These are phyloP conservation scores for Polyporus arcularius DNA, from an alignment of 768 basidiomycete genomes.

Conservation along the genomic window DNA sequence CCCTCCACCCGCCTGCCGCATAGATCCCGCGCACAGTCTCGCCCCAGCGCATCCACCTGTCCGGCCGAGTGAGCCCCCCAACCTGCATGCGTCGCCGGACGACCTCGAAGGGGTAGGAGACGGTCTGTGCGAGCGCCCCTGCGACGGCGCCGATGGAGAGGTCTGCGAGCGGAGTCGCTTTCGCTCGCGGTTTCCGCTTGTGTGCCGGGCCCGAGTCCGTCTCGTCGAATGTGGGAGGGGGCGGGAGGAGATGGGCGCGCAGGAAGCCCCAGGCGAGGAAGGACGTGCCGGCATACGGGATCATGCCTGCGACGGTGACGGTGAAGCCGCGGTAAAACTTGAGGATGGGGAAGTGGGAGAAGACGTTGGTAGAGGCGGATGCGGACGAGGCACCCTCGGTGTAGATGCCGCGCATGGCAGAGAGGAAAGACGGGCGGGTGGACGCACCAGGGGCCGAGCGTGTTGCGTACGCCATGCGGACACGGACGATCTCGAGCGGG, in stretches of 20 bases:
- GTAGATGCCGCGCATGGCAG: constrained; percentile 68
- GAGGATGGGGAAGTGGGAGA: constrained; percentile 71
- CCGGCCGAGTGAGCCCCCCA: constrained; percentile 78
- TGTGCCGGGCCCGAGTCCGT: constrained; percentile 29
- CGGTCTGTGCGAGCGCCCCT: constrained; percentile 84
- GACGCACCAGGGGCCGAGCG: constrained; percentile 21
- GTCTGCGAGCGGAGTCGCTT: constrained; percentile 56
- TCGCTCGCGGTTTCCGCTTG: constrained; percentile 10
- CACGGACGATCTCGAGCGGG: constrained; percentile 92
- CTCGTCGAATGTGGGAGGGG: constrained; percentile 27
- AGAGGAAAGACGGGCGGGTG: constrained; percentile 51
- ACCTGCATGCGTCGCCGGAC: constrained; percentile 93
- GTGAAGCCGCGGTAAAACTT: constrained; percentile 98
- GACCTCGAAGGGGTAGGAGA: constrained; percentile 94
- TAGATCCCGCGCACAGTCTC: constrained; percentile 78
- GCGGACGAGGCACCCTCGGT: constrained; percentile 50
- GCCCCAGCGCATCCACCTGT: constrained; percentile 75
- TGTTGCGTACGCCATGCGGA: constrained; percentile 91
- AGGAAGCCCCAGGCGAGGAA: constrained; percentile 91
- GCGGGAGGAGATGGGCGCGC: constrained; percentile 55
- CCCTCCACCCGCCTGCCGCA: constrained; percentile 70
- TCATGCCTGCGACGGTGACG: constrained; percentile 87
- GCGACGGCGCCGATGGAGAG: constrained; percentile 83
- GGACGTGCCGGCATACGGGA: constrained; percentile 94
- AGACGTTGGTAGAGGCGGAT: constrained; percentile 32